phyloP scores from a whole-genome alignment of 1,284 basidiomycete genomes.

The Taiwanofungus camphoratus region DNA sequence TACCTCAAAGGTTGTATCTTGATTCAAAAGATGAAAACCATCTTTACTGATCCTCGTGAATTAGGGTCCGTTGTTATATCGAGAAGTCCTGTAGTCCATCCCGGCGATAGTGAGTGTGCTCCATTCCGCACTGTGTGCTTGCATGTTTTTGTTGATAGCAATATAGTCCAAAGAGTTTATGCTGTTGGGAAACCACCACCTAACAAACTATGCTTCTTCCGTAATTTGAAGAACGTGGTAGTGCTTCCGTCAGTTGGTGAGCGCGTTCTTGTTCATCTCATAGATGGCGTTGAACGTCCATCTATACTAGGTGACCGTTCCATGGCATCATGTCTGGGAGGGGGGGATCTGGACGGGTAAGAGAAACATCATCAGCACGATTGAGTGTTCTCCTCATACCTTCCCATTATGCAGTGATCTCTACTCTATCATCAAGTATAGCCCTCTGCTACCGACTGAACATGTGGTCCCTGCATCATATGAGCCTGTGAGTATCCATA shows the following conservation, averaged over 20 bases:
- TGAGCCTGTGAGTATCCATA: slow-evolving; percentile 25
- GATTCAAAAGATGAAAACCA: neutral
- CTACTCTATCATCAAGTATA: slow-evolving; percentile 32
- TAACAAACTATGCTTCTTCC: slow-evolving; percentile 51
- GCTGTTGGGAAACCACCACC: slow-evolving; percentile 68
- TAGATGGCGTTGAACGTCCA: neutral
- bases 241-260: slow-evolving; percentile 65
- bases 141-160: neutral
- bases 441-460: slow-evolving; percentile 44
- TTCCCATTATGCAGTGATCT: slow-evolving; percentile 24
- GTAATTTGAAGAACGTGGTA: slow-evolving; percentile 62
- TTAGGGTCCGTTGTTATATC: slow-evolving; percentile 46
- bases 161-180: slow-evolving; percentile 57
- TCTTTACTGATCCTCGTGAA: neutral
- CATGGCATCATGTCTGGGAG: slow-evolving; percentile 61
- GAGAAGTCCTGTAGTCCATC: slow-evolving; percentile 63
- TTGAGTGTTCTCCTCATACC: neutral
- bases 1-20: slow-evolving; percentile 42
- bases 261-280: no score
- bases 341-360: slow-evolving; percentile 74
- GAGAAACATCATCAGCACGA: slow-evolving; percentile 10
- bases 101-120: slow-evolving; percentile 53
- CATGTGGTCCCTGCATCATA: slow-evolving; percentile 53
- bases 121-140: neutral
- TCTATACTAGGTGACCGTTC: slow-evolving; percentile 47